A percentile compares a stretch with the other conserved stretches of the same genome.
These are phyloP conservation scores for Erysiphe pulchra DNA, from an alignment of 2,329 filamentous ascomycete genomes.

Conservation along the genomic window DNA sequence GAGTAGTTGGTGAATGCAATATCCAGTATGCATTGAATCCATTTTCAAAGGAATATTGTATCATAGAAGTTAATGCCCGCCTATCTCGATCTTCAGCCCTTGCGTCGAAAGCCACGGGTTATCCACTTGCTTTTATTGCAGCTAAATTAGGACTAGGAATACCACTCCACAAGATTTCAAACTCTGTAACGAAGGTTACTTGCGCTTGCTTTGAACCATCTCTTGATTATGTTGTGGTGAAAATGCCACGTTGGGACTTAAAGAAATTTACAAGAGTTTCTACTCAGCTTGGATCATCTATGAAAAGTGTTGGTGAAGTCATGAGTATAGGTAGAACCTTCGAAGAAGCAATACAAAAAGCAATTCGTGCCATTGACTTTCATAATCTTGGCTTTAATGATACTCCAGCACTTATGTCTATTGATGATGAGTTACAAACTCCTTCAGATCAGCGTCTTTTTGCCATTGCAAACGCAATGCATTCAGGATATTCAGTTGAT, in stretches of 20 bases:
- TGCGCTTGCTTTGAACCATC: slow-evolving; percentile 97
- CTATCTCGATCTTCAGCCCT: slow-evolving; percentile 85
- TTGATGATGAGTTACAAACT: slow-evolving; percentile 87
- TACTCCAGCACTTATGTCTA: slow-evolving; percentile 77
- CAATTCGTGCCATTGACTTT: slow-evolving; percentile 83
- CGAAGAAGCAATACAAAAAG: slow-evolving; percentile 96
- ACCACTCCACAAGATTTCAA: slow-evolving; percentile 85
- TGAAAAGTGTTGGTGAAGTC: slow-evolving; percentile 99
- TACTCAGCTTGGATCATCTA: slow-evolving; percentile 83
- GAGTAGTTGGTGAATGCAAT: slow-evolving; percentile 95
- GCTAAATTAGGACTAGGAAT: slow-evolving; percentile 91
- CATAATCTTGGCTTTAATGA: slow-evolving; percentile 89
- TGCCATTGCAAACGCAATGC: slow-evolving; percentile 94
- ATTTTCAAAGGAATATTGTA: slow-evolving; percentile 87
- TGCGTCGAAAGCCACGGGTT: slow-evolving; percentile 91
- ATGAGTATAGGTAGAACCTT: slow-evolving; percentile 96
- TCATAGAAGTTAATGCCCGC: slow-evolving; percentile 96
- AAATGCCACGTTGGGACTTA: slow-evolving; percentile 95
- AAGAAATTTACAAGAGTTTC: slow-evolving; percentile 98
- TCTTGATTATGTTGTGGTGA: slow-evolving; percentile 91
- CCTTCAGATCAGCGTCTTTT: slow-evolving; percentile 94
- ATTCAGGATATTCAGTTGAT: slow-evolving; percentile 74
- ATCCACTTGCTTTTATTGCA: slow-evolving; percentile 85
- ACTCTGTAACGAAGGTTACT: slow-evolving; percentile 84
- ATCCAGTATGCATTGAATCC: slow-evolving; percentile 96